A percentile compares a stretch with the other conserved stretches of the same genome.
Evolutionary conservation across 345 rosid species (phyloP).

Genomic region (Reutealis trisperma): DNA sequence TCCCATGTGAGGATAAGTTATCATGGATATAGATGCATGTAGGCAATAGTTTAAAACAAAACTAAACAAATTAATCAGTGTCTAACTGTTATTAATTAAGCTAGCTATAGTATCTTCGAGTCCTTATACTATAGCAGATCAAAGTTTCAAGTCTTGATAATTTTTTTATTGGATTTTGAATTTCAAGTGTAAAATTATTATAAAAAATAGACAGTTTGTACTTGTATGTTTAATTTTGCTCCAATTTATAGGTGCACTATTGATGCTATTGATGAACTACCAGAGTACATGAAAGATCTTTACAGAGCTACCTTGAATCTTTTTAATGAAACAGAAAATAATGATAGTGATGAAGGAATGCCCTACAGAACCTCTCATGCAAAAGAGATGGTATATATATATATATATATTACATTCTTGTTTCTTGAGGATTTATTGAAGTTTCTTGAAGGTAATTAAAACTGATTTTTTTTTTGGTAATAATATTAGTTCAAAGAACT

Average conservation of each 20-base stretch:
- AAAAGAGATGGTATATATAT: neutral
- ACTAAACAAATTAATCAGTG: neutral
- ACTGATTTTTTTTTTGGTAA: neutral
- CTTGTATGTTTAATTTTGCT: neutral
- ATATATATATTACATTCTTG: no score
- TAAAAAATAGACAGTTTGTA: no score
- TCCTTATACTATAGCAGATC: no score
- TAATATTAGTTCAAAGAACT: neutral
- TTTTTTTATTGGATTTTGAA: no score
- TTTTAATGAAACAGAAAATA: slow-evolving; percentile 5
- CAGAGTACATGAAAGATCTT: slow-evolving; percentile 13
- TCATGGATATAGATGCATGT: no score
- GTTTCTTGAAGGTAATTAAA: no score
- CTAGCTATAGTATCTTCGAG: no score
- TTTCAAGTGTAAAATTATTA: no score
- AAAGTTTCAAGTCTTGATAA: no score
- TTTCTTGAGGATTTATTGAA: no score
- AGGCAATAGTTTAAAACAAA: neutral
- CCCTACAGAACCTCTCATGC: neutral
- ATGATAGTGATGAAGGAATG: neutral
- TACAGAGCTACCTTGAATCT: neutral
- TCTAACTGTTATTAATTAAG: no score
- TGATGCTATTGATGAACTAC: neutral
- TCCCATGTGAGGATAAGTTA: no score
- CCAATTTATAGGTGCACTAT: neutral